Percentiles rank a stretch among this genome's conserved stretches.
phyloP scores from a whole-genome alignment of 106 monocot genomes.

The Triglochin maritima region DNA sequence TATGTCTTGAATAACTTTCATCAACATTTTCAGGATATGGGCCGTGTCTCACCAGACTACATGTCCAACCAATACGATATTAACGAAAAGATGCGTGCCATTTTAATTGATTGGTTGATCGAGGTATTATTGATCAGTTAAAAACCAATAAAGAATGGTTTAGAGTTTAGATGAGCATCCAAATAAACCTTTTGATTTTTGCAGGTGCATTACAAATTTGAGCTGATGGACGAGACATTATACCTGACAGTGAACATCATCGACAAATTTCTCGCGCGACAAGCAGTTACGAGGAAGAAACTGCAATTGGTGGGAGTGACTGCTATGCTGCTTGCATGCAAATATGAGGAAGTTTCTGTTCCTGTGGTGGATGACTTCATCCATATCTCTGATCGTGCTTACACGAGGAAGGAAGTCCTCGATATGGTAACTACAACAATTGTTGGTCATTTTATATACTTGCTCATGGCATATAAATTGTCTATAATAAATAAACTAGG shows the following conservation, averaged over 20 bases:
- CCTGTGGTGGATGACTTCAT: slow-evolving; percentile 83
- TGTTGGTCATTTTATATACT: not conserved
- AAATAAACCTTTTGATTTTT: not conserved
- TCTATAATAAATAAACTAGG: not conserved
- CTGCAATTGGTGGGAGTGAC: slow-evolving; percentile 89
- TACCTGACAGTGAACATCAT: slow-evolving; percentile 82
- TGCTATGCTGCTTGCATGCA: slow-evolving; percentile 91
- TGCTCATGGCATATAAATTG: not conserved
- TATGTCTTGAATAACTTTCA: slow-evolving; percentile 17
- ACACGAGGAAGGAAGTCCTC: slow-evolving; percentile 60
- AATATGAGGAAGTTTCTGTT: slow-evolving; percentile 81
- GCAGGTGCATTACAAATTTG: slow-evolving; percentile 93
- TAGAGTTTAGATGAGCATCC: not conserved
- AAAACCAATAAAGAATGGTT: not conserved
- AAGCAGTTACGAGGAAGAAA: slow-evolving; percentile 61
- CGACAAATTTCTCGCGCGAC: slow-evolving; percentile 58
- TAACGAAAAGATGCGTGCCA: slow-evolving; percentile 82
- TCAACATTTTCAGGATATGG: not conserved
- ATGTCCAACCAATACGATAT: slow-evolving; percentile 84
- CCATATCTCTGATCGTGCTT: slow-evolving; percentile 68
- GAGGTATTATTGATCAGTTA: slow-evolving; percentile 31
- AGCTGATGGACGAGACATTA: slow-evolving; percentile 88
- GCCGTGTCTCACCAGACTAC: slow-evolving; percentile 54
- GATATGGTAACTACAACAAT: slow-evolving; percentile 36
- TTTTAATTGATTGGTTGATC: slow-evolving; percentile 89